phyloP scores from a whole-genome alignment of 1,284 basidiomycete genomes.

The Irpex sp. region DNA sequence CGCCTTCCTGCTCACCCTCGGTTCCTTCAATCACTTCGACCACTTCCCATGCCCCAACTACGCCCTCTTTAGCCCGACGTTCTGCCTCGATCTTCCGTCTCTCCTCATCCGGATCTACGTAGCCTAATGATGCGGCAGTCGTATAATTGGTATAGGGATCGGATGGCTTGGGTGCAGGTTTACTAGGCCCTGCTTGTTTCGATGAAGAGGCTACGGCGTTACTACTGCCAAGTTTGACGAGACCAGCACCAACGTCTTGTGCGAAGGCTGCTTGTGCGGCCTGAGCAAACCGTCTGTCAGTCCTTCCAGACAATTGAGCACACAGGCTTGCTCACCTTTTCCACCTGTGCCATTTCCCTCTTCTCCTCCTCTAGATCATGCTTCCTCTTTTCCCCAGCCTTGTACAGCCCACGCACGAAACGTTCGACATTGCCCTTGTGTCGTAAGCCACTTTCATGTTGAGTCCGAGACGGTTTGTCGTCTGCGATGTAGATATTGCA shows the following conservation, averaged over 20 bases:
- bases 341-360: conserved; percentile 81
- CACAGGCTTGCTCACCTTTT: conserved; percentile 51
- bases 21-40: conserved; percentile 40
- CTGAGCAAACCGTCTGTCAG: conserved; percentile 29
- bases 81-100: conserved; percentile 52
- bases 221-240: conserved; percentile 38
- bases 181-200: conserved; percentile 32
- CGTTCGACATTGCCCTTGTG: conserved; percentile 95
- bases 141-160: conserved; percentile 84
- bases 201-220: conserved; percentile 27
- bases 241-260: conserved; percentile 65
- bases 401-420: conserved; percentile 89
- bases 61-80: conserved; percentile 57
- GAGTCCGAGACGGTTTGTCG: conserved; percentile 86
- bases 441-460: conserved; percentile 90
- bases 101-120: conserved; percentile 67
- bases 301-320: background rate
- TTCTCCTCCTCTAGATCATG: conserved; percentile 84
- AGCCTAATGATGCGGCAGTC: conserved; percentile 79
- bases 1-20: conserved; percentile 6
- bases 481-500: conserved; percentile 91
- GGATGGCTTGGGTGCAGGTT: conserved; percentile 47
- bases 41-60: conserved; percentile 82
- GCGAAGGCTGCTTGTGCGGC: conserved; percentile 73
- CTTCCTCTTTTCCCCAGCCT: conserved; percentile 84